A percentile compares a stretch with the other conserved stretches of the same genome.
These are phyloP conservation scores for Mucor circinelloides DNA, from an alignment of 371 early-diverging fungal genomes.

Conservation along the genomic window DNA sequence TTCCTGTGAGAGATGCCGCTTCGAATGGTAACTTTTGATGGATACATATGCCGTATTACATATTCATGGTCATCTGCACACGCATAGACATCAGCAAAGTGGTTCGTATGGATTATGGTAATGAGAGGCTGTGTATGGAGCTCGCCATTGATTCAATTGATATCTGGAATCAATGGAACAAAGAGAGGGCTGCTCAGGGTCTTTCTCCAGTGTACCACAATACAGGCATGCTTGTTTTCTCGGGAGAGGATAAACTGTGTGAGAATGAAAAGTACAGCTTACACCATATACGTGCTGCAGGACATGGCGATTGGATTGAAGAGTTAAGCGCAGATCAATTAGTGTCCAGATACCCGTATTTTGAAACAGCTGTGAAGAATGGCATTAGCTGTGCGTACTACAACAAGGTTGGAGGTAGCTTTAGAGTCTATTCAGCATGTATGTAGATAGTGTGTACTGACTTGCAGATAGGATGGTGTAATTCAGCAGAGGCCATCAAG, in stretches of 20 bases:
- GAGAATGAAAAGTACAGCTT: conserved; percentile 34
- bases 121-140: conserved; percentile 37
- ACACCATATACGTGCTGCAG: conserved; percentile 38
- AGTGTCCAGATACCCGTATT: conserved; percentile 32
- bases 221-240: conserved; percentile 46
- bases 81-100: conserved; percentile 56
- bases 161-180: conserved; percentile 57
- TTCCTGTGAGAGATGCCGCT: conserved; percentile 51
- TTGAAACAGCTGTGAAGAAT: conserved; percentile 34
- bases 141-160: conserved; percentile 45
- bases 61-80: background rate
- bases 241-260: conserved; percentile 27
- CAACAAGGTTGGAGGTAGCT: conserved; percentile 39
- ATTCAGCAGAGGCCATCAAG: conserved; percentile 37
- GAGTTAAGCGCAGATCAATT: conserved; percentile 28
- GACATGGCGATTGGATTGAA: conserved; percentile 38
- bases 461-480: conserved; percentile 38
- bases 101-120: conserved; percentile 54
- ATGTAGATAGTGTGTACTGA: background rate
- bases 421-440: background rate
- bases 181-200: conserved; percentile 33
- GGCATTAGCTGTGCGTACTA: conserved; percentile 34
- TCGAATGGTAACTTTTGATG: conserved; percentile 32
- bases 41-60: background rate
- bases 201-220: conserved; percentile 39